Evolutionary conservation across 257 asterid genomes (phyloP), one percentile per base, ranked within the genome.

Genomic region (Plantago ovata): DNA sequence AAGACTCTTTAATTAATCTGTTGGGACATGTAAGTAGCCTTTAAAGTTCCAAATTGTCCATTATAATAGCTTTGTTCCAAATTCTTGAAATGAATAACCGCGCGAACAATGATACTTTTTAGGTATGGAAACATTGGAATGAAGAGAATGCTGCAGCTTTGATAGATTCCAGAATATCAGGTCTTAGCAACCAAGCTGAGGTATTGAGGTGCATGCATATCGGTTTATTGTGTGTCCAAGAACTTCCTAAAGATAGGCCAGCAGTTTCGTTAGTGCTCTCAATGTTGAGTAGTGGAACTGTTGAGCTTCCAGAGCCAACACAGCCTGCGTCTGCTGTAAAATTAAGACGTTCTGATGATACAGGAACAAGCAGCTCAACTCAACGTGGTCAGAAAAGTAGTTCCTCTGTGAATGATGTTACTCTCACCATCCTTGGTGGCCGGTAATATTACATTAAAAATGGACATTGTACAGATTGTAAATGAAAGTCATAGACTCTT

Each of bases 81-180:
- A 2, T 28, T 3, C 36, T 28, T 28, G 1, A 8, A n/a, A 28
- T 28, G 36, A 28, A 6, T 28, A 28, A 28, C 7, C 4, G n/a
- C n/a, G n/a, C n/a, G 36, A 28, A 28, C 7, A 28, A 8, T 28
- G 7, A 28, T 6, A 28, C 10, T 55, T 56, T n/a, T 48, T 65
- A 81, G 84, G 78, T 69, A 39, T 81, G 87, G 80, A 70, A 56
- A 47, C 45, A 69, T 21, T 77, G 80, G 85, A 75, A 69, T 3
- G 72, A 50, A 50, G 73, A 51, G n/a, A 57, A 66, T 5, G 24
- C 39, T 1, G 54, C 13, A 10, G 44, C 42, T 28, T 2, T 69
- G 44, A 41, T 69, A 4, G 82, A 76, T 56, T 33, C 76, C n/a
- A 45, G 72, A 33, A 46, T 79, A 42, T 61, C 47, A 19, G 38